These are phyloP conservation scores for Moniliella sp. DNA, from an alignment of 1,284 basidiomycete species.

Conservation along the genomic window DNA sequence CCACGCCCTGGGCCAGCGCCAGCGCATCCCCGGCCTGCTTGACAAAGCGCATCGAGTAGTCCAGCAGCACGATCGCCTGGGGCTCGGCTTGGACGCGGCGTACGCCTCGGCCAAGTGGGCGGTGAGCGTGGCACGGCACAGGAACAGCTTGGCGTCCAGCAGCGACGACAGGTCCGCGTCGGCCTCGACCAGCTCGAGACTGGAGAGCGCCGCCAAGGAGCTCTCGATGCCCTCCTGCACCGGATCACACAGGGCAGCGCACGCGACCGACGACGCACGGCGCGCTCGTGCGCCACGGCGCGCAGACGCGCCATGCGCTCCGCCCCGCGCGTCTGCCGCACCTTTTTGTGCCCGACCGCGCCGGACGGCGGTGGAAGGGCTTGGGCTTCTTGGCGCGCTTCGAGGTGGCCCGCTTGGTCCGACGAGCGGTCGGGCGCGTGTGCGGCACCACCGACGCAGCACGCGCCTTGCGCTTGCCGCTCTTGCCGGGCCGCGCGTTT, in stretches of 20 bases:
- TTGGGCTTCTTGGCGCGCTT: neutral
- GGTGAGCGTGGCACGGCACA: constrained; percentile 23
- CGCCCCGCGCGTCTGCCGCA: neutral
- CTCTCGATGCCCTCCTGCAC: constrained; percentile 23
- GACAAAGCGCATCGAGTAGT: constrained; percentile 21
- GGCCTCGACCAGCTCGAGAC: constrained; percentile 21
- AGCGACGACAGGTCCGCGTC: constrained; percentile 27
- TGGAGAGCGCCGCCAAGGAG: constrained; percentile 17
- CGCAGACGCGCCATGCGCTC: neutral
- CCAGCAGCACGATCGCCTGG: constrained; percentile 18
- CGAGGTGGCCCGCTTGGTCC: too few relatives aligned
- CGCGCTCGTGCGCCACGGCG: constrained; percentile 8
- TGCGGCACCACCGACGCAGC: too few relatives aligned
- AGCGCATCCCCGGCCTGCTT: constrained; percentile 21
- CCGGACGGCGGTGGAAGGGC: neutral
- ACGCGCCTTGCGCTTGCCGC: too few relatives aligned
- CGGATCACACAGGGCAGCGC: constrained; percentile 22
- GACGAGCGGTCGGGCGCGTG: too few relatives aligned
- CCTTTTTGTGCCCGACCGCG: neutral
- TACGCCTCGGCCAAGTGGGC: constrained; percentile 21
- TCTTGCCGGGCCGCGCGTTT: too few relatives aligned
- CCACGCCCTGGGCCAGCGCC: constrained; percentile 4
- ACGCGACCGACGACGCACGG: constrained; percentile 15
- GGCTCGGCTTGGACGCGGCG: constrained; percentile 9
- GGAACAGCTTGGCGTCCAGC: constrained; percentile 26